These are phyloP conservation scores for Penicillium samsonianum DNA, from an alignment of 495 filamentous ascomycete species.

Conservation along the genomic window DNA sequence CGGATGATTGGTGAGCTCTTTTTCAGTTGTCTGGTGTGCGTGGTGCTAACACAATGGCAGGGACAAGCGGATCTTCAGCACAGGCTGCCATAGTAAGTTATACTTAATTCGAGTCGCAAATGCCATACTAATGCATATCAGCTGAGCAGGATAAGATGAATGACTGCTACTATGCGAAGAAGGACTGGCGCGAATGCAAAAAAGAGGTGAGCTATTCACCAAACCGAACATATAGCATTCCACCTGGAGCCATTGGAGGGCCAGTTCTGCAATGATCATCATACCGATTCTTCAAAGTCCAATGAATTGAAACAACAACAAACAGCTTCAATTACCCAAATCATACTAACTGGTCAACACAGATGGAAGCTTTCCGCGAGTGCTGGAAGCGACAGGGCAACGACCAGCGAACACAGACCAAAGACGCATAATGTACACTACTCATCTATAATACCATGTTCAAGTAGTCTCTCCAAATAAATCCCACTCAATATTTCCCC, in stretches of 20 bases:
- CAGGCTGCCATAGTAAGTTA: constrained; percentile 80
- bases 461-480: constrained; percentile 1
- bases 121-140: constrained; percentile 35
- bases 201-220: constrained; percentile 68
- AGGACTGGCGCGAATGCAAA: constrained; percentile 91
- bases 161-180: constrained; percentile 94
- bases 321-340: background rate
- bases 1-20: constrained; percentile 82
- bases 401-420: constrained; percentile 74
- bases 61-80: constrained; percentile 98
- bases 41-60: constrained; percentile 41
- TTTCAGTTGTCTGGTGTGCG: background rate
- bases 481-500: background rate
- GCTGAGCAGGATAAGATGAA: constrained; percentile 89
- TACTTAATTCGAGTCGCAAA: background rate
- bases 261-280: background rate
- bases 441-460: background rate
- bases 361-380: constrained; percentile 91
- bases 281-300: background rate
- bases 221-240: background rate
- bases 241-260: background rate
- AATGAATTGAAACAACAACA: background rate
- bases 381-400: constrained; percentile 96
- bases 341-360: constrained; percentile 21
- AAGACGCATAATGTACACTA: constrained; percentile 50